Evolutionary conservation across 768 basidiomycete genomes (phyloP).

Genomic region (Coprinellus micaceus): DNA sequence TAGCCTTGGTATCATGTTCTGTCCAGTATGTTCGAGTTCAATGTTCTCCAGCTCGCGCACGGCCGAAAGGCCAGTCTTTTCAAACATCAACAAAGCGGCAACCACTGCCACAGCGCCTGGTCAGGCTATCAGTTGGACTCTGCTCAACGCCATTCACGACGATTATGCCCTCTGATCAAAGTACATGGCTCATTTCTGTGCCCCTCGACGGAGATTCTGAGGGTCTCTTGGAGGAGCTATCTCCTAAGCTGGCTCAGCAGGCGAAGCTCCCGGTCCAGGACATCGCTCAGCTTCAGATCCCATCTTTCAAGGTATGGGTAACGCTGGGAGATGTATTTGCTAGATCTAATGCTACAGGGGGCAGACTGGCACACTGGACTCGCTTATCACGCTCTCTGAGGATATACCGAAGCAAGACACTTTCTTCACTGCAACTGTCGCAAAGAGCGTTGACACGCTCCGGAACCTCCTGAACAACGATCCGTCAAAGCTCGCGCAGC

Average conservation of each 20-base stretch:
- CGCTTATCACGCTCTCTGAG: constrained; percentile 85
- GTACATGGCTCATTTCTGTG: constrained; percentile 88
- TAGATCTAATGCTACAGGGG: constrained; percentile 12
- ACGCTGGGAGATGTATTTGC: constrained; percentile 14
- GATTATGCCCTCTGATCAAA: constrained; percentile 90
- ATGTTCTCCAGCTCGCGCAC: background rate
- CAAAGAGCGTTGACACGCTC: constrained; percentile 92
- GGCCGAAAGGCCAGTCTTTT: background rate
- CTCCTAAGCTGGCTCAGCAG: constrained; percentile 57
- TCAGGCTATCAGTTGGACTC: constrained; percentile 11
- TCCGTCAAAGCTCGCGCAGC: constrained; percentile 66
- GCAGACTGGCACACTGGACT: constrained; percentile 92
- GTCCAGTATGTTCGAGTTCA: background rate
- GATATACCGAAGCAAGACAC: constrained; percentile 88
- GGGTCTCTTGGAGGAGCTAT: constrained; percentile 62
- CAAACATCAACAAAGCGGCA: constrained; percentile 13
- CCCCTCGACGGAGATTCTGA: constrained; percentile 86
- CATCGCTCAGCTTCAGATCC: constrained; percentile 68
- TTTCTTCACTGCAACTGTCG: constrained; percentile 82
- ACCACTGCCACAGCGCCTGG: constrained; percentile 1
- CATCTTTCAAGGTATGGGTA: constrained; percentile 80
- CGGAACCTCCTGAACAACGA: constrained; percentile 90
- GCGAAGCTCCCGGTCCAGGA: constrained; percentile 46
- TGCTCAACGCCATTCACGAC: constrained; percentile 7
- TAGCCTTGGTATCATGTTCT: background rate